Evolutionary conservation across 805 yeast species (phyloP), one percentile per base, ranked within the genome.

Genomic region (Wickerhamomyces bisporus): DNA sequence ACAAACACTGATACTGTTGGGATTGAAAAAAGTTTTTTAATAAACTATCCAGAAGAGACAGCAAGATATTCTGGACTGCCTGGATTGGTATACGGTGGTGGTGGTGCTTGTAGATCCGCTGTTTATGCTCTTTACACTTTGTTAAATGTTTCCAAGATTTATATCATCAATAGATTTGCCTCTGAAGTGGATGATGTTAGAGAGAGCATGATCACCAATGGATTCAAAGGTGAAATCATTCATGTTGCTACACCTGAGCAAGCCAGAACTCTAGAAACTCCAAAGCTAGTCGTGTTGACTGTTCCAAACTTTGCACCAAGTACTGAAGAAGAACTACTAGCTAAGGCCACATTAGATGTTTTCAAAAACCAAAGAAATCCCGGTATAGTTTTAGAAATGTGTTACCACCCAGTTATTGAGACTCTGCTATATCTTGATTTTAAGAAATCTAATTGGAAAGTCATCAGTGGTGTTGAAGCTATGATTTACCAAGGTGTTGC

Each of bases 1-100:
- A 52, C 57, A n/a, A 52, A 52, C 41, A 52, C 57, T 1, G 57
- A 52, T 30, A 52, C 57, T 8, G 47, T 52, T 9, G 57, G 57
- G 14, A 50, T 52, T 32, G 37, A 42, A 6, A 47, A 48, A 19
- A 43, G 50, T 6, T 43, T 52, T 17, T 6, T 42, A 3, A 49
- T 45, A 35, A 50, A 47, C 37, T 49, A 39, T 26, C 53, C 55
- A 15, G n/a, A 24, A 6, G 53, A 48, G 20, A 41, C 38, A 8
- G 35, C 33, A 7, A n/a, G 24, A 3, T 40, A 31, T 20, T 34
- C 34, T 17, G 46, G 45, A 1, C 14, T 34, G 11, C 55, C 57
- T 3, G 57, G 57, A 11, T 28, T 52, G 9, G 47, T 52, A 2
- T 52, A 52, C 21, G 57, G 57, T 23, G 57, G 53, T 30, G 57